Evolutionary conservation across 176 grass and related monocot species (phyloP), one percentile per base, ranked within the genome.

Genomic region (Hsuehochloa calcarea): DNA sequence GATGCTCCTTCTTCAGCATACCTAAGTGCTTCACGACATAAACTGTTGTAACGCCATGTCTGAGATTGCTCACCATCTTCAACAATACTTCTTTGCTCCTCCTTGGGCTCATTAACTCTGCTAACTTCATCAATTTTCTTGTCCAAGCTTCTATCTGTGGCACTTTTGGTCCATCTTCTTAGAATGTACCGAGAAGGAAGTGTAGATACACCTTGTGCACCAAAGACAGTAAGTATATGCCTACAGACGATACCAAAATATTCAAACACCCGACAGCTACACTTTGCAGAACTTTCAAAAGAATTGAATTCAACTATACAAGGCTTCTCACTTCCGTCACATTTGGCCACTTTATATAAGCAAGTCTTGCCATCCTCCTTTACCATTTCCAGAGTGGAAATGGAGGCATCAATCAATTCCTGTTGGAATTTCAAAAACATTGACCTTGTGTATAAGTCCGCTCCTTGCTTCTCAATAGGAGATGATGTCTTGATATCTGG

Each of bases 1-100:
- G 90, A 83, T 47, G 90, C 68, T 69, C 90, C 90, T 65, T 92
- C 90, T 82, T 83, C 90, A 83, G 90, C 90, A 80, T 80, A 92
- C 58, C 87, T 83, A 84, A 89, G 80, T 22, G 87, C 90, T 87
- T 89, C 90, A 40, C 84, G 73, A 79, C 44, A 84, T 55, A 92
- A 89, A 80, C 38, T 92, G 64, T 92, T 92, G 86, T 89, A 89
- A 44, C 82, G 86, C 90, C 83, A 92, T 10, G 85, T 87, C 23
- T 12, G 75, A 79, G 85, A 91, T 52, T 91, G 85, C 41, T 84
- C 74, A 22, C 70, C 69, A 84, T 91, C 85, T 75, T 91, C 84
- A 54, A 29, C 40, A 2, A 68, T 67, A 75, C 51, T 69, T 79
- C 62, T 86, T 72, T 86, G 87, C 74, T 91, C 89, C 40, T 84